Percentiles rank a stretch among this genome's conserved stretches.
These are phyloP conservation scores for Rhipidocladum racemiflorum DNA, from an alignment of 176 grass and related monocot species.

Conservation along the genomic window DNA sequence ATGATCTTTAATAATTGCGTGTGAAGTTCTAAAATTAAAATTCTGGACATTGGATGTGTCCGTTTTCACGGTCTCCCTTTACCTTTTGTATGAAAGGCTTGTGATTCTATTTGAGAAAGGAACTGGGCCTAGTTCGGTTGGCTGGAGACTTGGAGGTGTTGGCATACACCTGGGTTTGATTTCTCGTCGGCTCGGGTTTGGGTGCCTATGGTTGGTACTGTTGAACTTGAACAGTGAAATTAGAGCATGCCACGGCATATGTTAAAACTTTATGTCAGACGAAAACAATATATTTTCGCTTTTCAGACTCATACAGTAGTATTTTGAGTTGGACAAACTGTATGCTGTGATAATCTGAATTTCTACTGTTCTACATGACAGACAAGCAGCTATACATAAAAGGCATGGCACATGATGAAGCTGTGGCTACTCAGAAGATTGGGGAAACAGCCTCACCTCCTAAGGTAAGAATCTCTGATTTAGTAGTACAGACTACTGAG, in stretches of 20 bases:
- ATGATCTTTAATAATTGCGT: not conserved
- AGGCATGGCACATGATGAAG: conserved; percentile 69
- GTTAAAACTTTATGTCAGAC: not conserved
- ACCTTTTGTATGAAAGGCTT: not conserved
- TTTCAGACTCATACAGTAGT: conserved; percentile 4
- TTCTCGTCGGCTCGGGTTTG: not conserved
- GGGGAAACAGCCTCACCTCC: conserved; percentile 58
- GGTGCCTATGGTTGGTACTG: not conserved
- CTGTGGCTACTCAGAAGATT: conserved; percentile 55
- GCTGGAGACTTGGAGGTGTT: not conserved
- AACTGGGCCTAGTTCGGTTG: not conserved
- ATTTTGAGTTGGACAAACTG: not conserved
- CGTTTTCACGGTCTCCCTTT: not conserved
- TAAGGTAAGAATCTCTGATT: conserved; percentile 53
- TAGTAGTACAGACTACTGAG: not conserved
- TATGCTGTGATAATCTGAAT: not conserved
- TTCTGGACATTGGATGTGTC: not conserved
- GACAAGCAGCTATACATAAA: not conserved
- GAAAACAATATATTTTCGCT: not conserved
- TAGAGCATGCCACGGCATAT: not conserved
- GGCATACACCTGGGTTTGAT: not conserved
- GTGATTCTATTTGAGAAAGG: not conserved
- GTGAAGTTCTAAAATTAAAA: not conserved
- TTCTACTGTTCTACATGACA: conserved; percentile 19
- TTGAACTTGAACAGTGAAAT: not conserved